Conservation (phyloP, 1,139 yeast genomes). For the Wickerhamomyces sp. region DNA sequence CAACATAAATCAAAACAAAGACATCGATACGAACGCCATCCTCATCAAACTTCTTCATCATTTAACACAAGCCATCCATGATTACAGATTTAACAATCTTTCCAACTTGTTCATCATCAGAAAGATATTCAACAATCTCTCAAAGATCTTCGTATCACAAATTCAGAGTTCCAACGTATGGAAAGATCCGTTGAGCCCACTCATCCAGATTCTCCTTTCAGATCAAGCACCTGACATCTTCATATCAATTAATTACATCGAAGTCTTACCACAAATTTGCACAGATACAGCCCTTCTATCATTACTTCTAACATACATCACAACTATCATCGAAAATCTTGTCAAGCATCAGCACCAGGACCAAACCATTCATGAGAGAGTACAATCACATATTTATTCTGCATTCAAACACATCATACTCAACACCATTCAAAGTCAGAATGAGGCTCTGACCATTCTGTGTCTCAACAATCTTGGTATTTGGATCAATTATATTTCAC, state of each 20-base stretch:
- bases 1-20: conserved; percentile 33
- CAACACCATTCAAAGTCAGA: conserved; percentile 10
- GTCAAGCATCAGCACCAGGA: conserved; percentile 30
- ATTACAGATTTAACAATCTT: conserved; percentile 8
- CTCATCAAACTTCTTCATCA: conserved; percentile 22
- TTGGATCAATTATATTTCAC: conserved; percentile 39
- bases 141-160: conserved; percentile 39
- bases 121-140: conserved; percentile 48
- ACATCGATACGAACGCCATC: conserved; percentile 14
- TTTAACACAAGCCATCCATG: conserved; percentile 7
- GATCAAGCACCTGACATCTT: conserved; percentile 7
- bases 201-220: conserved; percentile 22
- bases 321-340: conserved; percentile 55
- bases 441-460: conserved; percentile 4
- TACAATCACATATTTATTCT: conserved; percentile 28
- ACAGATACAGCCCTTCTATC: conserved; percentile 9
- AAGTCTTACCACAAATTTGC: conserved; percentile 15
- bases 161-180: conserved; percentile 29
- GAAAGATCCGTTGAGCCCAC: conserved; percentile 35
- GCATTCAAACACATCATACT: conserved; percentile 17
- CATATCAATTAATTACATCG: conserved; percentile 21
- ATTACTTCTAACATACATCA: conserved; percentile 33
- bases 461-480: conserved; percentile 18
- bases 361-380: conserved; percentile 28
- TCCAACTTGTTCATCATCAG: conserved; percentile 31